Percentiles rank a stretch among this genome's conserved stretches.
phyloP scores from a whole-genome alignment of 2,329 filamentous ascomycete genomes.

The Xylariomycetidae sp. region DNA sequence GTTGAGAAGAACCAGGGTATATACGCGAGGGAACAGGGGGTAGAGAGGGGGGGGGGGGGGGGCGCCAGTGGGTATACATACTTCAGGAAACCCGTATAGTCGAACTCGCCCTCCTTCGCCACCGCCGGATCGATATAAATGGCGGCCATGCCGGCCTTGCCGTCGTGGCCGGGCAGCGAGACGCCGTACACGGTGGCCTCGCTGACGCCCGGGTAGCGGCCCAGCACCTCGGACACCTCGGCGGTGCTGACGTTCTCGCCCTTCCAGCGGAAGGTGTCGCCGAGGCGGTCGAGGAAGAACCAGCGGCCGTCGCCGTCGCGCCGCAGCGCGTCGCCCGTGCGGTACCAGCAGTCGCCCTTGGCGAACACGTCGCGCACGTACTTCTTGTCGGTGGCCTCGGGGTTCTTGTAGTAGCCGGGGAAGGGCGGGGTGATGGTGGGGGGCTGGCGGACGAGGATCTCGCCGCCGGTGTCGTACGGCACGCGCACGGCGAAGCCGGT shows the following conservation, averaged over 20 bases:
- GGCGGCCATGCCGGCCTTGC: conserved; percentile 59
- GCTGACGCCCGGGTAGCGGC: conserved; percentile 49
- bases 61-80: conserved; percentile 20
- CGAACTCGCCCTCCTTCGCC: conserved; percentile 40
- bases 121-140: conserved; percentile 49
- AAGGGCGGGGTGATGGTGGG: conserved; percentile 50
- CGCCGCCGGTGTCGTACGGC: conserved; percentile 63
- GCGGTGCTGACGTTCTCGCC: conserved; percentile 62
- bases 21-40: background rate
- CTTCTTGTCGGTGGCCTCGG: conserved; percentile 63
- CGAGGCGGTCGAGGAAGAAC: conserved; percentile 64
- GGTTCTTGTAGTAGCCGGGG: conserved; percentile 60
- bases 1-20: no score
- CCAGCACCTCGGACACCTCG: conserved; percentile 60
- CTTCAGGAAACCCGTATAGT: conserved; percentile 53
- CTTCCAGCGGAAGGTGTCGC: conserved; percentile 73
- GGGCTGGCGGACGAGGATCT: conserved; percentile 57
- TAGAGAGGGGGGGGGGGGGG: background rate
- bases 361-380: conserved; percentile 57
- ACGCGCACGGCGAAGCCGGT: conserved; percentile 62
- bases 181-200: conserved; percentile 71
- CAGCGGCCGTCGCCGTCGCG: conserved; percentile 57
- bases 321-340: conserved; percentile 61
- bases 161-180: conserved; percentile 58
- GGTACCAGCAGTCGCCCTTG: conserved; percentile 63